These are phyloP conservation scores for Podospora conica DNA, from an alignment of 495 filamentous ascomycete species.

Conservation along the genomic window DNA sequence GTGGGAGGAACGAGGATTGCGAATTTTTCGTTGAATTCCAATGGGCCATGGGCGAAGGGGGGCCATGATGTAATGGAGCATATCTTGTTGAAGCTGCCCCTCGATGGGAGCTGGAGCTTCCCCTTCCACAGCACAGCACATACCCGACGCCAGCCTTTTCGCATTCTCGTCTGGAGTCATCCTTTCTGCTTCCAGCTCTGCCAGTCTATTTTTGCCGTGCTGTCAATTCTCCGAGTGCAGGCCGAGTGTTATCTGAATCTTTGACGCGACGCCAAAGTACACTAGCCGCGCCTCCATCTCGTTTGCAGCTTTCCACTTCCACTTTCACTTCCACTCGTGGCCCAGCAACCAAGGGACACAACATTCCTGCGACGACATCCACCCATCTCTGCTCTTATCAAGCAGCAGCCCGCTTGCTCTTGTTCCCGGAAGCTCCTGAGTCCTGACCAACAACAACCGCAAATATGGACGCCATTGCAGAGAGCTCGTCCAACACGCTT, in stretches of 20 bases:
- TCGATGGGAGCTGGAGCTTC: conserved; percentile 6
- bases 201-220: background rate
- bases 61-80: conserved; percentile 31
- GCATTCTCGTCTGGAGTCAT: background rate
- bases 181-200: background rate
- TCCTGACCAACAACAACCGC: background rate
- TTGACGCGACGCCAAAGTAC: background rate
- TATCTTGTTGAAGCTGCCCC: conserved; percentile 1
- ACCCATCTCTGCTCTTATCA: background rate
- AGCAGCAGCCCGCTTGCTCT: background rate
- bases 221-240: background rate
- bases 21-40: conserved; percentile 14
- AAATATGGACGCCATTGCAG: conserved; percentile 31
- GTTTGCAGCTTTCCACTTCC: conserved; percentile 1
- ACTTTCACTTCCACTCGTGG: no score
- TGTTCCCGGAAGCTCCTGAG: background rate
- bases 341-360: conserved; percentile 2
- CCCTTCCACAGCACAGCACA: conserved; percentile 1
- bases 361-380: conserved; percentile 1
- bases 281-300: background rate
- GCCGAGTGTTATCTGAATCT: background rate
- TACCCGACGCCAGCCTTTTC: conserved; percentile 7
- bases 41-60: background rate
- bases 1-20: background rate
- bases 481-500: conserved; percentile 37